Conservation (phyloP, 345 rosid species). For the Eucalyptus coolabah region DNA sequence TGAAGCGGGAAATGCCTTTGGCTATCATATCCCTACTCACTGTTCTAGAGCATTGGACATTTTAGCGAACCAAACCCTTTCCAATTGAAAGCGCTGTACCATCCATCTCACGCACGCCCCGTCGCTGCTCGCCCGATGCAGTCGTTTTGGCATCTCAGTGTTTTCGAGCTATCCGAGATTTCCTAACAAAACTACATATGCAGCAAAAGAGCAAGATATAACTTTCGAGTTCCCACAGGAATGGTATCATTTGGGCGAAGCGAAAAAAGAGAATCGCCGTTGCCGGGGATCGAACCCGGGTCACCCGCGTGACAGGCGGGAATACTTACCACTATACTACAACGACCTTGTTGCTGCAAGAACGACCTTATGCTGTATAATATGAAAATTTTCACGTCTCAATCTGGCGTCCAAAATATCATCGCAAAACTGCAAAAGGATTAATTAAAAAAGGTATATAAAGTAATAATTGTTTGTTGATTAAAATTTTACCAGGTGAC, state of each 20-base stretch:
- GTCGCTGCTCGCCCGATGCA: neutral
- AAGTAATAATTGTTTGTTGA: neutral
- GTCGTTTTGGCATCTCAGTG: neutral
- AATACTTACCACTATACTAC: slow-evolving; percentile 97
- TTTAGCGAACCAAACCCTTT: neutral
- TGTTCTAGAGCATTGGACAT: neutral
- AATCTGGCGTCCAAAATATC: neutral
- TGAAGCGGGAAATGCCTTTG: neutral
- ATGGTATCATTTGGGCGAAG: neutral
- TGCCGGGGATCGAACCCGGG: slow-evolving; percentile 99
- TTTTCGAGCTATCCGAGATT: neutral
- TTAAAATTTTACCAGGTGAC: neutral
- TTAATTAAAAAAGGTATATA: neutral
- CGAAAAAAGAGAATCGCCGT: slow-evolving; percentile 21
- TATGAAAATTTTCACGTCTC: neutral
- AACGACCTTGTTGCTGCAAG: slow-evolving; percentile 9
- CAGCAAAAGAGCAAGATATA: neutral
- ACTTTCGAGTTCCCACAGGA: neutral
- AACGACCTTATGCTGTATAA: rapidly evolving
- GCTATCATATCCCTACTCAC: neutral
- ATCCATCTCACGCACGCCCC: neutral
- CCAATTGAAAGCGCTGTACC: neutral
- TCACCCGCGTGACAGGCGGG: slow-evolving; percentile 95
- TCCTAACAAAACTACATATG: neutral
- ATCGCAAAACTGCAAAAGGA: neutral